Evolutionary conservation across 768 basidiomycete species (phyloP).

Genomic region (Floccularia luteovirens): DNA sequence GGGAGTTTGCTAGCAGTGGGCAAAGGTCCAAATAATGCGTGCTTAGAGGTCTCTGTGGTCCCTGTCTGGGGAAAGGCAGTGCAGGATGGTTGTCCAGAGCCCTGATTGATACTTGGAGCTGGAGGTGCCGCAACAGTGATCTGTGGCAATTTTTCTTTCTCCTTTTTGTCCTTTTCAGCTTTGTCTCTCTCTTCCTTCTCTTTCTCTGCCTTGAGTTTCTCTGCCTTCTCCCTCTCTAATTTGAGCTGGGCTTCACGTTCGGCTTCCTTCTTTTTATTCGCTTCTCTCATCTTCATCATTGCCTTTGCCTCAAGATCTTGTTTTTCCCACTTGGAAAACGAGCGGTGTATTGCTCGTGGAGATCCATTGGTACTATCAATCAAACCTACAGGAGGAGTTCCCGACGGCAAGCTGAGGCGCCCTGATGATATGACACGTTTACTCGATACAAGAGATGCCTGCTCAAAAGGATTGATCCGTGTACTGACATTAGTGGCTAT

Average conservation of each 20-base stretch:
- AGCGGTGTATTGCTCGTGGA: constrained; percentile 21
- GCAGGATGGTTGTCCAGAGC: constrained; percentile 6
- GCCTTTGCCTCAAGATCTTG: constrained; percentile 79
- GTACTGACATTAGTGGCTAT: constrained; percentile 33
- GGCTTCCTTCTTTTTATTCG: constrained; percentile 36
- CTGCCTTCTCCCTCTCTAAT: constrained; percentile 27
- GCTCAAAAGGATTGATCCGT: constrained; percentile 45
- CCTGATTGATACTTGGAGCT: constrained; percentile 6
- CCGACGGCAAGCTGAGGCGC: constrained; percentile 18
- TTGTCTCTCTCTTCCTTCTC: constrained; percentile 24
- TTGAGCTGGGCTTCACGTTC: constrained; percentile 28
- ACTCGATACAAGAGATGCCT: constrained; percentile 13
- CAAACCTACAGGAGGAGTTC: constrained; percentile 17
- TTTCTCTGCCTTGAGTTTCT: constrained; percentile 22
- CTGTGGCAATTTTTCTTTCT: constrained; percentile 14
- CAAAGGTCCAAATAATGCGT: not conserved
- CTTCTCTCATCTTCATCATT: constrained; percentile 61
- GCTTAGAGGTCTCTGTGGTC: constrained; percentile 10
- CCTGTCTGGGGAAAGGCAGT: constrained; percentile 9
- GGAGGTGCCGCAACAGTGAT: constrained; percentile 17
- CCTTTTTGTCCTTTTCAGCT: constrained; percentile 14
- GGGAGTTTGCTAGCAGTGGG: not conserved
- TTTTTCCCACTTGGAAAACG: constrained; percentile 79
- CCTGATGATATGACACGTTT: constrained; percentile 33
- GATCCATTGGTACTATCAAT: constrained; percentile 50